phyloP scores from a whole-genome alignment of 2,329 filamentous ascomycete genomes.

The Monilinia fructigena region DNA sequence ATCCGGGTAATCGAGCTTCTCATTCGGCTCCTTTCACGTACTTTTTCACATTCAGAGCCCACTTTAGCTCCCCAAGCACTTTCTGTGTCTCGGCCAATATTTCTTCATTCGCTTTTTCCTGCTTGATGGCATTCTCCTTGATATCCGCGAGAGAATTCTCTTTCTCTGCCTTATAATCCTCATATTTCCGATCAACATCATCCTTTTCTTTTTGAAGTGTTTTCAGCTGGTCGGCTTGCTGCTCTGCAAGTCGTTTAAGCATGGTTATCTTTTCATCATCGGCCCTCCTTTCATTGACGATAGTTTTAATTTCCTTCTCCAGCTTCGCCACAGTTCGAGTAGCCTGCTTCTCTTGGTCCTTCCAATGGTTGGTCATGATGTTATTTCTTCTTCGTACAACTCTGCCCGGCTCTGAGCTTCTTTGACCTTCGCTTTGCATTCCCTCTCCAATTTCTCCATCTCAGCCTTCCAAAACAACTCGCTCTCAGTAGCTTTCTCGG shows the following conservation, averaged over 20 bases:
- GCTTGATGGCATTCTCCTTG: slow-evolving; percentile 54
- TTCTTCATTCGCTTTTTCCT: slow-evolving; percentile 61
- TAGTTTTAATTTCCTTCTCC: slow-evolving; percentile 52
- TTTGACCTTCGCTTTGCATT: slow-evolving; percentile 62
- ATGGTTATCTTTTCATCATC: slow-evolving; percentile 64
- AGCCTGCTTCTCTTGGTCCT: slow-evolving; percentile 63
- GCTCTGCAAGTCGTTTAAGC: slow-evolving; percentile 67
- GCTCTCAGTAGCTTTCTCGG: slow-evolving; percentile 57
- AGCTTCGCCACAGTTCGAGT: slow-evolving; percentile 52
- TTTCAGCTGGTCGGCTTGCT: slow-evolving; percentile 68
- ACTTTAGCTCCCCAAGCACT: slow-evolving; percentile 66
- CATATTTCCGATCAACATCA: slow-evolving; percentile 59
- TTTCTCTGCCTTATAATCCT: slow-evolving; percentile 63
- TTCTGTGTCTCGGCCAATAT: slow-evolving; percentile 58
- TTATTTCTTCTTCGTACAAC: slow-evolving; percentile 71
- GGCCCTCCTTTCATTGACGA: slow-evolving; percentile 55
- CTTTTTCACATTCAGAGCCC: slow-evolving; percentile 68
- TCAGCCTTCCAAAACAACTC: slow-evolving; percentile 63
- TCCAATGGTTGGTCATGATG: slow-evolving; percentile 64
- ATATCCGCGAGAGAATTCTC: slow-evolving; percentile 60
- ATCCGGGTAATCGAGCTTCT: slow-evolving; percentile 26
- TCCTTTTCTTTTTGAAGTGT: slow-evolving; percentile 60
- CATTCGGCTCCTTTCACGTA: slow-evolving; percentile 57
- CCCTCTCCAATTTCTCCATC: slow-evolving; percentile 60
- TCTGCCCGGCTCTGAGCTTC: slow-evolving; percentile 63